These are phyloP conservation scores for Pichia sp. DNA, from an alignment of 1,139 yeast genomes.

Conservation along the genomic window DNA sequence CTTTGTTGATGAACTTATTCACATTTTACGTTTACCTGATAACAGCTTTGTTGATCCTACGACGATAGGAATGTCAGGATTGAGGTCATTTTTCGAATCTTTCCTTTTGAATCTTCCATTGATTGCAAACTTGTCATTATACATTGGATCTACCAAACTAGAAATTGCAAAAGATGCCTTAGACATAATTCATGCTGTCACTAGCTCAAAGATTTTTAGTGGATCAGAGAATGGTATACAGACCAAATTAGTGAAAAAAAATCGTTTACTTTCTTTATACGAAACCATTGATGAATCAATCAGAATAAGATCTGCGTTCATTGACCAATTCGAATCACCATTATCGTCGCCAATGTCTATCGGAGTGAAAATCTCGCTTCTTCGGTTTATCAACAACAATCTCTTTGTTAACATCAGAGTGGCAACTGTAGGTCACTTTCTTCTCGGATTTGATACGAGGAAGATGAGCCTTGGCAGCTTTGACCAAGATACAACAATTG, in stretches of 20 bases:
- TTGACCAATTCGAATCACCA: slow-evolving; percentile 59
- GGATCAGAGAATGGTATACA: slow-evolving; percentile 26
- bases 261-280: slow-evolving; percentile 66
- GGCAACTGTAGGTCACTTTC: slow-evolving; percentile 63
- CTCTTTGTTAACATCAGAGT: slow-evolving; percentile 35
- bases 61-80: slow-evolving; percentile 50
- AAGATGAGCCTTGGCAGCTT: slow-evolving; percentile 21
- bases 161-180: slow-evolving; percentile 52
- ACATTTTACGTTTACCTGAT: slow-evolving; percentile 36
- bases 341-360: slow-evolving; percentile 37
- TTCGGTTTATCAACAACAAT: slow-evolving; percentile 54
- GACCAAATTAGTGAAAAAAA: slow-evolving; percentile 44
- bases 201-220: slow-evolving; percentile 48
- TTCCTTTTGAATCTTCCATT: slow-evolving; percentile 63
- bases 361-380: slow-evolving; percentile 50
- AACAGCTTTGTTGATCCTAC: slow-evolving; percentile 43
- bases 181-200: slow-evolving; percentile 39
- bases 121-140: slow-evolving; percentile 66
- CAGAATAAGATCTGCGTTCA: slow-evolving; percentile 68
- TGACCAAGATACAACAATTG: slow-evolving; percentile 39
- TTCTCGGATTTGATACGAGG: slow-evolving; percentile 61
- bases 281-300: slow-evolving; percentile 69
- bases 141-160: slow-evolving; percentile 54
- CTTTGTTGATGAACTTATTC: slow-evolving; percentile 46
- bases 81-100: slow-evolving; percentile 64